Percentiles rank a stretch among this genome's conserved stretches.
Conservation (phyloP, 1,284 basidiomycete genomes). For the Golubevia sp. region DNA sequence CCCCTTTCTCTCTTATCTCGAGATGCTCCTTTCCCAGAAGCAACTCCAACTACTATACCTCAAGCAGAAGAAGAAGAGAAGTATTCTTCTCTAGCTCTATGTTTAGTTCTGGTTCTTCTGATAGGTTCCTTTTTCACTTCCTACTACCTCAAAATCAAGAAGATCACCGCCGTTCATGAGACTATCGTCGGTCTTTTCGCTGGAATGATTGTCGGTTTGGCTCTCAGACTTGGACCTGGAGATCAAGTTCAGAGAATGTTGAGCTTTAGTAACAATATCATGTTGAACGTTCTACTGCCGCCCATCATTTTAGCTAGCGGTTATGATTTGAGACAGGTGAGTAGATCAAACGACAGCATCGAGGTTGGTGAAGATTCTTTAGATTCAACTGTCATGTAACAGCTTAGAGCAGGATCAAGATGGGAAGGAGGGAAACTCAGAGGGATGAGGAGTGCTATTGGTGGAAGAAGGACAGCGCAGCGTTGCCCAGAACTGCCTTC, state of each 20-base stretch:
- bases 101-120: constrained; percentile 84
- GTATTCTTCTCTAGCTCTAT: constrained; percentile 55
- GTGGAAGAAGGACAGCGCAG: too few species aligned
- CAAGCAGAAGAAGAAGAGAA: constrained; percentile 55
- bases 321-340: constrained; percentile 91
- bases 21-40: background rate
- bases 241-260: constrained; percentile 96
- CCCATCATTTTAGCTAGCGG: constrained; percentile 98
- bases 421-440: too few species aligned
- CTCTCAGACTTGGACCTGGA: constrained; percentile 86
- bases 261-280: constrained; percentile 93
- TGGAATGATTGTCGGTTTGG: constrained; percentile 91
- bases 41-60: constrained; percentile 13
- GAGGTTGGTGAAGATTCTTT: too few species aligned
- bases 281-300: constrained; percentile 95
- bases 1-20: background rate
- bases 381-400: too few species aligned
- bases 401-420: too few species aligned
- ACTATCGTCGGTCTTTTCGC: constrained; percentile 94
- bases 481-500: too few species aligned
- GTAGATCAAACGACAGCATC: too few species aligned
- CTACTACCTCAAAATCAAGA: constrained; percentile 96
- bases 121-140: constrained; percentile 93
- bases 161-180: constrained; percentile 94
- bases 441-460: too few species aligned